Percentiles rank a stretch among this genome's conserved stretches.
phyloP scores from a whole-genome alignment of 345 rosid genomes.

The Acer negundo region DNA sequence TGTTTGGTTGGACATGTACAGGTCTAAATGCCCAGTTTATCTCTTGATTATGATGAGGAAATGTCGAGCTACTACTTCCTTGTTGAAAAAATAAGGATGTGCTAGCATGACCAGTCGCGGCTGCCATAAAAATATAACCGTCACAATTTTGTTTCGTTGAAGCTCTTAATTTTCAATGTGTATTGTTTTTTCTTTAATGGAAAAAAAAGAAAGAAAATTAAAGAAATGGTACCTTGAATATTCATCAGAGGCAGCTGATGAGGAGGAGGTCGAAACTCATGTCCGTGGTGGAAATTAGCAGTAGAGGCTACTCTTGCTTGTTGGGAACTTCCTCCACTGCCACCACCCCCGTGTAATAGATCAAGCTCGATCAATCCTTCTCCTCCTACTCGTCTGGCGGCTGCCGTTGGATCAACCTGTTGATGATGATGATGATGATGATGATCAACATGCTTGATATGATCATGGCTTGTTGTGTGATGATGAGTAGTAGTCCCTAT shows the following conservation, averaged over 20 bases:
- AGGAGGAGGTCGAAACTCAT: conserved; percentile 41
- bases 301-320: conserved; percentile 30
- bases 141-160: no score
- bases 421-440: not conserved
- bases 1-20: conserved; percentile 34
- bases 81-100: conserved; percentile 47
- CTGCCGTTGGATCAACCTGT: conserved; percentile 35
- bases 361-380: conserved; percentile 63
- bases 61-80: conserved; percentile 45
- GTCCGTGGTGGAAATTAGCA: conserved; percentile 35
- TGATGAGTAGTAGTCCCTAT: conserved; percentile 41
- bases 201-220: conserved; percentile 11
- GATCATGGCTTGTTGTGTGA: conserved; percentile 29
- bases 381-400: conserved; percentile 11
- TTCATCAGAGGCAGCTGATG: conserved; percentile 21
- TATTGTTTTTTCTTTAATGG: no score
- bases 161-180: not conserved
- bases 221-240: conserved; percentile 23
- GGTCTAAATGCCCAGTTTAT: conserved; percentile 74
- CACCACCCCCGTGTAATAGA: conserved; percentile 46
- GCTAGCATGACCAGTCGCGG: conserved; percentile 18
- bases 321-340: conserved; percentile 18
- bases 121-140: not conserved
- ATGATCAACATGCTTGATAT: conserved; percentile 9
- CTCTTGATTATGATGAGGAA: conserved; percentile 48